Evolutionary conservation across 768 basidiomycete species (phyloP), one percentile per base, ranked within the genome.

Genomic region (Inosperma sp.): DNA sequence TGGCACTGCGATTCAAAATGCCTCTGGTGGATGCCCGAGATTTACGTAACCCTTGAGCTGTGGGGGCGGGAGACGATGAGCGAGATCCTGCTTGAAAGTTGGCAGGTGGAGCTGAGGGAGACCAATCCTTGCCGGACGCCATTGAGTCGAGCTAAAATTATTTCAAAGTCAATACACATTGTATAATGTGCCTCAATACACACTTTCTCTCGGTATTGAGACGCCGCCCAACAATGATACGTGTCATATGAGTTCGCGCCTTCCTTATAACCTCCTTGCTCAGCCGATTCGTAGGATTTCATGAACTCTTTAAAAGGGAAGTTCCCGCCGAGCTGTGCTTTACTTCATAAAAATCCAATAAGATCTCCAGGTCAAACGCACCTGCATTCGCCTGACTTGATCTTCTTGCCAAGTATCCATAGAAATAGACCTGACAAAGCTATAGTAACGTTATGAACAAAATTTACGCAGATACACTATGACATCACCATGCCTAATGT

Each of bases 341-440:
- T 49, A 52, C 59, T 52, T 47, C 21, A 33, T 42, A 13, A 14
- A 36, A 31, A 48, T 17, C 40, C 47, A 43, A 53, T n/a, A 30
- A 37, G 25, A 44, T 19, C 23, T 49, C 30, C 39, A 35, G 45
- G 29, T 37, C 42, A 33, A 40, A 41, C 72, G 45, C 42, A 93
- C 92, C 82, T 88, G 84, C 93, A 99, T 97, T 56, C 89, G 79
- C 61, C 66, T 83, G 56, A 92, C 72, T 68, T 96, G 93, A 52
- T 94, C 91, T 30, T 83, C 80, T 57, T 88, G 85, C 92, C 93
- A 96, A 57, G 92, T 88, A 70, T 96, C 94, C 94, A 96, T 97
- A 48, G 93, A 93, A 56, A 93, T 82, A 34, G 89, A 92, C 64
- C 93, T 79, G 49, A 95, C 90, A 68, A 93, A 95, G 66, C 88